A percentile compares a stretch with the other conserved stretches of the same genome.
Conservation (phyloP, 495 filamentous ascomycete species). For the Talaromyces adpressus region DNA sequence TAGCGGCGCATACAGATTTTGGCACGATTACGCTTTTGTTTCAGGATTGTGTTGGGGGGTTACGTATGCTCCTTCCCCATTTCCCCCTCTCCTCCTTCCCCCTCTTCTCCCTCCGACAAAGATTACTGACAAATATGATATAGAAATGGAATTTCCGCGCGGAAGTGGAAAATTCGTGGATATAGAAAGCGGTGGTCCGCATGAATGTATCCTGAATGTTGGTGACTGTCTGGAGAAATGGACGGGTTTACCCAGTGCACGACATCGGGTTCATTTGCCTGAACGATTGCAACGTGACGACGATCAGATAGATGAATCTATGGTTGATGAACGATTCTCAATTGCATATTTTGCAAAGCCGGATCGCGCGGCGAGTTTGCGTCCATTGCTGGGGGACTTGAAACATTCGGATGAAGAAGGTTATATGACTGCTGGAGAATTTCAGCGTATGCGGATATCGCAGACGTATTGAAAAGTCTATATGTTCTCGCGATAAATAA, state of each 20-base stretch:
- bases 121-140: neutral
- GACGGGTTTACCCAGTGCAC: neutral
- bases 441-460: neutral
- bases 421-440: neutral
- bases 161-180: neutral
- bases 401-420: neutral
- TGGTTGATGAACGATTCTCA: neutral
- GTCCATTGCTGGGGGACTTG: neutral
- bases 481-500: neutral
- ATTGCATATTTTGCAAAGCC: neutral
- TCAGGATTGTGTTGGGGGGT: slow-evolving; percentile 38
- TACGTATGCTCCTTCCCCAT: slow-evolving; percentile 11
- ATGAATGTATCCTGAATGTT: neutral
- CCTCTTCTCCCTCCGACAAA: neutral
- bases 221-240: neutral
- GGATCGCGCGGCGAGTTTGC: neutral
- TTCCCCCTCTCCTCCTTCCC: too few relatives aligned
- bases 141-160: neutral
- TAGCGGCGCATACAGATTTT: slow-evolving; percentile 40
- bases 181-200: neutral
- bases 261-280: neutral
- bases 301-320: neutral
- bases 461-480: neutral
- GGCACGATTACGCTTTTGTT: slow-evolving; percentile 43
- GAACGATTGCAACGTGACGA: neutral